Base-by-base conservation (phyloP, 2,329 filamentous ascomycete species). In the Cladophialophora immunda region DNA sequence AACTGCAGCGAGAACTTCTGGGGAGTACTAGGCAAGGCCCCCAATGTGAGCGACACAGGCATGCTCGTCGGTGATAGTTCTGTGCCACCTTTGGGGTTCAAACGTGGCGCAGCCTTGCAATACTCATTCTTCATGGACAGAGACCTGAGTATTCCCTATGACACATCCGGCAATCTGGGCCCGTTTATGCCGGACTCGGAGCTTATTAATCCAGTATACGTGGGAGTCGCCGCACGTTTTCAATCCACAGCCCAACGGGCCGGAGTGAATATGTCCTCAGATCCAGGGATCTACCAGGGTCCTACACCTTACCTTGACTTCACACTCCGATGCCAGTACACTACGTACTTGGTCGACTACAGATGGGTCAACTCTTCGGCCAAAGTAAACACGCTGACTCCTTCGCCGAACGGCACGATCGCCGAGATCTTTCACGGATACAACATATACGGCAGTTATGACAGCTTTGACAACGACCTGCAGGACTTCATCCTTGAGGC, bases 381-480 rank as follows among this genome's bases (percentile, higher is more conserved):
- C 3, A 34, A 58, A 29, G 59, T 68, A 55, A 60, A 66, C 47
- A 55, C 36, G 38, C 66, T 69, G 2, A 66, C 55, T 5, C 52
- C 61, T 27, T 70, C 67, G 1, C 63, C 66, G 3, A 72, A 73
- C 50, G 71, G 71, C 15, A 71, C 71, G 13, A 45, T 73, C 7
- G 55, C 69, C 19, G 70, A 73, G 41, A 67, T 73, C 19, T 73
- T 70, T 59, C 70, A 71, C 41, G 71, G 71, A 7, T 72, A 72
- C 57, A 62, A 62, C 25, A 56, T 68, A 13, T 55, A 53, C 38
- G 62, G 62, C 19, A 62, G 41, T 7, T 52, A 54, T 55, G 63
- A 56, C 36, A 67, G 61, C 36, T 68, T 68, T 55, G 68, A 68
- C 60, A 69, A 65, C n/a, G 57, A 69, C 47, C 56, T 73, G 19